Evolutionary conservation across 805 yeast genomes (phyloP), one percentile per base, ranked within the genome.

Genomic region (Tetrapisispora namnaoensis): DNA sequence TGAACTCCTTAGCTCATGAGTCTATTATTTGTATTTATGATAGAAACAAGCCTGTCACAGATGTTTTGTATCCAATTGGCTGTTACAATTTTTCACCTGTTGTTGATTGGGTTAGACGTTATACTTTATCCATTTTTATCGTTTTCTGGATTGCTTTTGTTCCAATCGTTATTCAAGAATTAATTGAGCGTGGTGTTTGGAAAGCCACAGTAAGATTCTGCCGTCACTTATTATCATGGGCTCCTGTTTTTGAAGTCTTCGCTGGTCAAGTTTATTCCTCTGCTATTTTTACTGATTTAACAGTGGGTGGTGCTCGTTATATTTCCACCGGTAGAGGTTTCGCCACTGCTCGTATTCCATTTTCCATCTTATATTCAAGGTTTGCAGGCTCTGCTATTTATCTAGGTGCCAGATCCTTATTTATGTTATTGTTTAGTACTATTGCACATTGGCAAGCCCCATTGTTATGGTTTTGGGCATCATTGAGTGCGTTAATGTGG

Each of bases 381-480:
- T 85, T 83, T 69, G 90, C 90, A 44, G 86, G 83, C 52, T 81
- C 88, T 28, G 84, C 91, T 37, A 84, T 85, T 66, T 85, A 85
- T 67, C 77, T 83, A 82, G 95, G 95, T 70, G 83, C 87, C 20
- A 80, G 90, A 74, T 78, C 80, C 45, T 72, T 83, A 78, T 64
- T 85, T 64, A 79, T 84, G 75, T 74, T 84, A 54, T 66, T 83
- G 52, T 83, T 83, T 53, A 88, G 86, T 61, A 77, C 89, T 18
- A 79, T 80, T 58, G 76, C 89, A 28, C 81, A 80, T 61, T 85
- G 98, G 98, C 95, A 87, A 70, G 84, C 96, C 22, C 86, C 97
- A 40, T 74, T 93, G 59, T 70, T 91, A 54, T 93, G 97, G 96
- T 93, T 93, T 80, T 93, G 98, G 97, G 83, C 93, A 51, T 84